These are phyloP conservation scores for Suhomyces sp. DNA, from an alignment of 805 yeast genomes.

Conservation along the genomic window DNA sequence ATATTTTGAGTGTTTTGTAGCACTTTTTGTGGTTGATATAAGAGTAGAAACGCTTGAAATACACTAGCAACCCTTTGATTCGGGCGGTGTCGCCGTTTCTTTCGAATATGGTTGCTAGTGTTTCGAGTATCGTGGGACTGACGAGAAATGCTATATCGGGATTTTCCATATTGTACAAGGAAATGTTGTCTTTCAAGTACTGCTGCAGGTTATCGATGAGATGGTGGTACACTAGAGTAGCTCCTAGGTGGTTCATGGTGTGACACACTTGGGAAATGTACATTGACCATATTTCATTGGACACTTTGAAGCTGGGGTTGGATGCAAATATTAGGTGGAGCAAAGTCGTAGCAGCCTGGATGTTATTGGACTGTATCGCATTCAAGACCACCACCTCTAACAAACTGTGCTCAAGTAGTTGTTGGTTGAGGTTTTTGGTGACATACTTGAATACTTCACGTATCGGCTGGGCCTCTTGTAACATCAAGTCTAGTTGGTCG, in stretches of 20 bases:
- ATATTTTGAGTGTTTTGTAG: constrained; percentile 25
- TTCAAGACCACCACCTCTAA: constrained; percentile 22
- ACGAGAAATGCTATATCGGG: constrained; percentile 32
- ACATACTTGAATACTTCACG: constrained; percentile 7
- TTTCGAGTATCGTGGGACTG: constrained; percentile 22
- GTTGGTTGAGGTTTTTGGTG: constrained; percentile 2
- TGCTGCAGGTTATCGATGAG: constrained; percentile 26
- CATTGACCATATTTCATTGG: constrained; percentile 36
- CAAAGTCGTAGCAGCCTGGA: constrained; percentile 24
- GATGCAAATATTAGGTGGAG: constrained; percentile 23
- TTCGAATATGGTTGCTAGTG: constrained; percentile 27
- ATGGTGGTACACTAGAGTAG: constrained; percentile 34
- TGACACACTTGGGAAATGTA: constrained; percentile 24
- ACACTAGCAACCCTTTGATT: constrained; percentile 28
- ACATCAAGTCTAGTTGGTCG: neutral
- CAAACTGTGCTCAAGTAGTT: constrained; percentile 11
- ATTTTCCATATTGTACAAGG: constrained; percentile 14
- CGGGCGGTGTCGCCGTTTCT: constrained; percentile 22
- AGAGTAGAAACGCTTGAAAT: constrained; percentile 40
- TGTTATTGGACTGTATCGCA: constrained; percentile 16
- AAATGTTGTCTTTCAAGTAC: constrained; percentile 10
- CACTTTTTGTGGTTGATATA: constrained; percentile 25
- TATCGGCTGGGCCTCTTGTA: neutral
- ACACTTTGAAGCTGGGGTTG: constrained; percentile 16
- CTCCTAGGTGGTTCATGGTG: constrained; percentile 25